phyloP scores from a whole-genome alignment of 805 yeast genomes.

The Candida sonorensis region DNA sequence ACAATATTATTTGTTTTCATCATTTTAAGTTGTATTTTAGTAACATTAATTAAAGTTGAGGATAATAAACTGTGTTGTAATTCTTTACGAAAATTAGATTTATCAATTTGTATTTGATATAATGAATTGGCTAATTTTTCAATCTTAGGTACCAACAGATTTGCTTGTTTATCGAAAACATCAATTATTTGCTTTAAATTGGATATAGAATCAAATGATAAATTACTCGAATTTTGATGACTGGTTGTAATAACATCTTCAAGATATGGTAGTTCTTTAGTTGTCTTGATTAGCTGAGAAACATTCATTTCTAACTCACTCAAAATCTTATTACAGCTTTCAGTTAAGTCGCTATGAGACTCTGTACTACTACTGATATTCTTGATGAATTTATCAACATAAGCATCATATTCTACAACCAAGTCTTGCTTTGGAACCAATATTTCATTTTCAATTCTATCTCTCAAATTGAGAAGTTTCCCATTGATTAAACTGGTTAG shows the following conservation, averaged over 20 bases:
- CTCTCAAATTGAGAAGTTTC: slow-evolving; percentile 25
- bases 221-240: slow-evolving; percentile 18
- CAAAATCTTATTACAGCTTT: slow-evolving; percentile 16
- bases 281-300: slow-evolving; percentile 13
- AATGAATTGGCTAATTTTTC: slow-evolving; percentile 27
- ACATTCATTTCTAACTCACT: slow-evolving; percentile 19
- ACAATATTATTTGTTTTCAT: slow-evolving; percentile 27
- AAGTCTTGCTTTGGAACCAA: slow-evolving; percentile 29
- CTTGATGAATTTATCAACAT: slow-evolving; percentile 31
- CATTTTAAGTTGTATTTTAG: slow-evolving; percentile 32
- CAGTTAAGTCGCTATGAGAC: slow-evolving; percentile 8
- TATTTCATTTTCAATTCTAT: slow-evolving; percentile 31
- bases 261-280: slow-evolving; percentile 22
- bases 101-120: slow-evolving; percentile 30
- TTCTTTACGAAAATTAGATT: slow-evolving; percentile 26
- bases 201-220: slow-evolving; percentile 18
- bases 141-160: slow-evolving; percentile 25
- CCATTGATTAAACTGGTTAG: slow-evolving; percentile 12
- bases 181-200: slow-evolving; percentile 17
- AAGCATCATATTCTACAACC: slow-evolving; percentile 34
- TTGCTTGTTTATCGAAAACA: slow-evolving; percentile 15
- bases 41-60: slow-evolving; percentile 27
- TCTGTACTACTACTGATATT: slow-evolving; percentile 3
- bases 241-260: slow-evolving; percentile 26
- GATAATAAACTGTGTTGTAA: slow-evolving; percentile 29